Evolutionary conservation across 768 basidiomycete genomes (phyloP).

Genomic region (Russula brevipes): DNA sequence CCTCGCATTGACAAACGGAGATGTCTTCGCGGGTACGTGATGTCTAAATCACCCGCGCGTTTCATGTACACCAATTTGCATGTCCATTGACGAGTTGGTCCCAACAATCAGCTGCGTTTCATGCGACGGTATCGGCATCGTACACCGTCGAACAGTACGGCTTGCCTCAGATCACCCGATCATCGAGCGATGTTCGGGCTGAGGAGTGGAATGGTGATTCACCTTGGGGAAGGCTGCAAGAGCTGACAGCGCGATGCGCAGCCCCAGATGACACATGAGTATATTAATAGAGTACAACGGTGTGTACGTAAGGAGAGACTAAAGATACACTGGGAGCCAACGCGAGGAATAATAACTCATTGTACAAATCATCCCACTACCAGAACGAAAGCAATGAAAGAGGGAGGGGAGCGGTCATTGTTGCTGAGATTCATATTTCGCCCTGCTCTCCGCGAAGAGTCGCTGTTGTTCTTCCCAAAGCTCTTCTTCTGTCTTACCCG

Average conservation of each 20-base stretch:
- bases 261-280: slow-evolving; percentile 32
- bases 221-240: slow-evolving; percentile 52
- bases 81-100: slow-evolving; percentile 3
- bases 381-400: slow-evolving; percentile 3
- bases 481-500: slow-evolving; percentile 88
- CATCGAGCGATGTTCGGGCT: slow-evolving; percentile 6
- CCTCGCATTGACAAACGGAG: slow-evolving; percentile 46
- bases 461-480: slow-evolving; percentile 81
- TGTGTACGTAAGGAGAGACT: slow-evolving; percentile 11
- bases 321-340: slow-evolving; percentile 16
- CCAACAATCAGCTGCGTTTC: slow-evolving; percentile 50
- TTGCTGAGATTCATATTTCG: slow-evolving; percentile 60
- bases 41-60: slow-evolving; percentile 14
- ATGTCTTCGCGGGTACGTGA: slow-evolving; percentile 61
- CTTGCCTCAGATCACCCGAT: slow-evolving; percentile 48
- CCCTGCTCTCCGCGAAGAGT: slow-evolving; percentile 88
- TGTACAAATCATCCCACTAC: slow-evolving; percentile 17
- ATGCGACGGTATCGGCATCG: slow-evolving; percentile 77
- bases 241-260: slow-evolving; percentile 42
- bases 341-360: slow-evolving; percentile 17
- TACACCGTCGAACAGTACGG: slow-evolving; percentile 80
- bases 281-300: slow-evolving; percentile 15
- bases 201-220: slow-evolving; percentile 69
- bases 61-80: slow-evolving; percentile 1
- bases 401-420: slow-evolving; percentile 6